Conservation (phyloP, 2,329 filamentous ascomycete species). For the Microcera coccophila region DNA sequence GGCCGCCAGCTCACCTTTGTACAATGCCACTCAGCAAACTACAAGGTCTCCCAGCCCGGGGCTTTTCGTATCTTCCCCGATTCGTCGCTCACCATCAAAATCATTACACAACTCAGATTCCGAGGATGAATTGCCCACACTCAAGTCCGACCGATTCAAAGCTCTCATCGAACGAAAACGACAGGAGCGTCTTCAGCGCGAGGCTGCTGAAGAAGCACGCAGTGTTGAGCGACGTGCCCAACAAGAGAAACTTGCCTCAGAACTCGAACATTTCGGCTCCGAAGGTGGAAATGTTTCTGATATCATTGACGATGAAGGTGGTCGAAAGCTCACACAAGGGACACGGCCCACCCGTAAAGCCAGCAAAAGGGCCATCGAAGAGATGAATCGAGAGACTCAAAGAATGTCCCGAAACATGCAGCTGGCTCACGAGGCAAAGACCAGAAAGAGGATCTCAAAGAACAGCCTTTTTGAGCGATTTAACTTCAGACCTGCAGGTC, state of each 20-base stretch:
- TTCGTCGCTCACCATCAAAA: constrained; percentile 31
- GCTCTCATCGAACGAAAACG: constrained; percentile 71
- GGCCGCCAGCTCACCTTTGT: constrained; percentile 31
- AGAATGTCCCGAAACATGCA: constrained; percentile 87
- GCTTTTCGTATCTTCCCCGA: constrained; percentile 56
- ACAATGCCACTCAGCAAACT: constrained; percentile 14
- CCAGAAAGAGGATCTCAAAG: constrained; percentile 86
- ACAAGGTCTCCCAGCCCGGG: constrained; percentile 38
- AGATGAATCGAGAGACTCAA: constrained; percentile 94
- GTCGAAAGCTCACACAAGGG: constrained; percentile 64
- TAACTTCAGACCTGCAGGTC: constrained; percentile 58
- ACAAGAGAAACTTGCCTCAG: constrained; percentile 34
- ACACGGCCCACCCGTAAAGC: constrained; percentile 74
- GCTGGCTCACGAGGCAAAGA: constrained; percentile 82
- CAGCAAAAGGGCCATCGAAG: constrained; percentile 89
- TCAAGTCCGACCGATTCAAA: constrained; percentile 59
- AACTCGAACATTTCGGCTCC: constrained; percentile 33
- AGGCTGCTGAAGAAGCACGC: constrained; percentile 55
- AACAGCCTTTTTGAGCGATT: constrained; percentile 79
- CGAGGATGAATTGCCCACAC: constrained; percentile 46
- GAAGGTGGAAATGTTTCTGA: constrained; percentile 45
- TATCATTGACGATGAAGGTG: constrained; percentile 59
- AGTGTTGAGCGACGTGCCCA: constrained; percentile 40
- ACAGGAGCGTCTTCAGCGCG: constrained; percentile 63
- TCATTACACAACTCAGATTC: constrained; percentile 35